Evolutionary conservation across 2,329 filamentous ascomycete species (phyloP).

Genomic region (Escovopsis sp.): DNA sequence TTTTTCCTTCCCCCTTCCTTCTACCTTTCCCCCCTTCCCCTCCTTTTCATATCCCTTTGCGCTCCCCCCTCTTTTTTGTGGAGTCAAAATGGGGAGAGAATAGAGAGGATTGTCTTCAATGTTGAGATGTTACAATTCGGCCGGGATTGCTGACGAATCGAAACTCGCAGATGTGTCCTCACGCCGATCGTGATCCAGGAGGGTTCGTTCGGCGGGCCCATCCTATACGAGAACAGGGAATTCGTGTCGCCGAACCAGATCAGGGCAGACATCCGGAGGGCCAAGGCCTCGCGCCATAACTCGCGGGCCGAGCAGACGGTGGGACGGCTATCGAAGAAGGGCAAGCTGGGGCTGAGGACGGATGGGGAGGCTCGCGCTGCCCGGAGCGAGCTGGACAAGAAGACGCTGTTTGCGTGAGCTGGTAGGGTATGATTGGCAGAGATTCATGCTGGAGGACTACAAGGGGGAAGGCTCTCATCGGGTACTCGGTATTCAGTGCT

Average conservation of each 20-base stretch:
- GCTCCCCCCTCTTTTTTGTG: too few species aligned
- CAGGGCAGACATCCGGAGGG: constrained; percentile 60
- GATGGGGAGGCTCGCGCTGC: constrained; percentile 46
- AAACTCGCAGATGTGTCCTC: constrained; percentile 51
- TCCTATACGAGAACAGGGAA: constrained; percentile 96
- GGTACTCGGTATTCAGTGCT: too few species aligned
- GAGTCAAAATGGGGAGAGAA: too few species aligned
- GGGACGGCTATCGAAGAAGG: constrained; percentile 59
- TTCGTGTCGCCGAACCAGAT: constrained; percentile 96
- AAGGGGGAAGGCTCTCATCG: too few species aligned
- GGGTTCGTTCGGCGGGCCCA: constrained; percentile 84
- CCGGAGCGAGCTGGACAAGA: constrained; percentile 59
- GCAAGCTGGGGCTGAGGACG: constrained; percentile 58
- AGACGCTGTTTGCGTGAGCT: constrained; percentile 55
- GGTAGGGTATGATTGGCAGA: too few species aligned
- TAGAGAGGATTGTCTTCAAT: too few species aligned
- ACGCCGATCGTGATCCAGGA: constrained; percentile 94
- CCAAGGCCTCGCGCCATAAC: constrained; percentile 66
- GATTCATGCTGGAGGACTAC: too few species aligned
- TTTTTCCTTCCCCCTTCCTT: too few species aligned
- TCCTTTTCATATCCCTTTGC: too few species aligned
- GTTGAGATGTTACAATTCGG: too few species aligned
- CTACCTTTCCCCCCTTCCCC: too few species aligned
- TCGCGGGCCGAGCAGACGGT: constrained; percentile 57
- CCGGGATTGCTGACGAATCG: too few species aligned